These are phyloP conservation scores for Peronosclerospora sorghi DNA, from an alignment of 352 stramenopile genomes.

Conservation along the genomic window DNA sequence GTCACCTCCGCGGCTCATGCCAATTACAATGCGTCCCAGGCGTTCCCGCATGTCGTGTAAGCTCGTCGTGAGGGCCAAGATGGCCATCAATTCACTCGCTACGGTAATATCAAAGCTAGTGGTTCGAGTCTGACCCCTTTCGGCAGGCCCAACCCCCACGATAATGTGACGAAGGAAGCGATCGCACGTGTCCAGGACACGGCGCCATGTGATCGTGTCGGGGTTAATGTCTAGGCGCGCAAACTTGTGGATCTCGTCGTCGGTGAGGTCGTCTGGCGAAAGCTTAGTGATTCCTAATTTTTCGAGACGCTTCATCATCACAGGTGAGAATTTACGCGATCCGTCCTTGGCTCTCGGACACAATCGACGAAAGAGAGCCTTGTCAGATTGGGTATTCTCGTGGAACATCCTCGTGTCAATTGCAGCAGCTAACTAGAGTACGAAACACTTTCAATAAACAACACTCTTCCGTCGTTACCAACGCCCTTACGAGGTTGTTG, in stretches of 20 bases:
- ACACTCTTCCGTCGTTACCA: neutral
- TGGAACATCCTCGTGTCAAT: constrained; percentile 99
- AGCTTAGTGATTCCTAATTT: constrained; percentile 93
- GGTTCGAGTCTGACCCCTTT: constrained; percentile 79
- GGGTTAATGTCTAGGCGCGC: constrained; percentile 93
- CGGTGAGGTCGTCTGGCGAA: constrained; percentile 88
- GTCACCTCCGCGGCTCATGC: constrained; percentile 60
- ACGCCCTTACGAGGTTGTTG: constrained; percentile 88
- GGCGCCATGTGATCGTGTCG: constrained; percentile 86
- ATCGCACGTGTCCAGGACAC: constrained; percentile 97
- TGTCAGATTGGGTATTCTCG: constrained; percentile 81
- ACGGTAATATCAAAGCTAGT: constrained; percentile 87
- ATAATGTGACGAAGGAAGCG: constrained; percentile 89
- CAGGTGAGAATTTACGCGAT: constrained; percentile 70
- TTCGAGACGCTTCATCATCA: constrained; percentile 89
- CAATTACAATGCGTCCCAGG: constrained; percentile 92
- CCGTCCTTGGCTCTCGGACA: constrained; percentile 80
- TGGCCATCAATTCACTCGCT: constrained; percentile 97
- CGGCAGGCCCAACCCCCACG: constrained; percentile 82
- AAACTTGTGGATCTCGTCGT: constrained; percentile 89
- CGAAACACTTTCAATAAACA: no score
- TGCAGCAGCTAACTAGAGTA: constrained; percentile 83
- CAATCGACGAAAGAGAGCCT: constrained; percentile 76
- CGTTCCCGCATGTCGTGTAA: constrained; percentile 91
- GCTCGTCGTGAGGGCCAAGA: constrained; percentile 92